Conservation (phyloP, 2,329 filamentous ascomycete species). For the Xylogone sp. region DNA sequence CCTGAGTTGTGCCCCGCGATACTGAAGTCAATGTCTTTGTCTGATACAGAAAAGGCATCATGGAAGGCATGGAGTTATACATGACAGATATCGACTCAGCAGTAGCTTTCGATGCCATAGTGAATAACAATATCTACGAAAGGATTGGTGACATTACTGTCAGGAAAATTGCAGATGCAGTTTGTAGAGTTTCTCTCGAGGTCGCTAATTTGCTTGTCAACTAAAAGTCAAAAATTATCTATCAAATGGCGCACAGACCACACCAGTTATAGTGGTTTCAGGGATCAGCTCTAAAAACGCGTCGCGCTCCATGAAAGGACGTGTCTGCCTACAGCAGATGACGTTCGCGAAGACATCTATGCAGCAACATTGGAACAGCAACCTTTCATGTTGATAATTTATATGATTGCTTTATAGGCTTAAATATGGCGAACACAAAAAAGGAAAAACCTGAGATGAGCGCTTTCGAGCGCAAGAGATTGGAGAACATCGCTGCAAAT, state of each 20-base stretch:
- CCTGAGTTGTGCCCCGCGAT: conserved; percentile 6
- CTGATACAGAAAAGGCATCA: conserved; percentile 69
- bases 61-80: background rate
- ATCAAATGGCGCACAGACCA: background rate
- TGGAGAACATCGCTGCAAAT: conserved; percentile 84
- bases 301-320: background rate
- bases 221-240: background rate
- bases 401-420: conserved; percentile 2
- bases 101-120: conserved; percentile 8
- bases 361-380: background rate
- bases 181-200: too few relatives aligned
- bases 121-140: background rate
- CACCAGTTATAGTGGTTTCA: background rate
- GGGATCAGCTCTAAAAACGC: background rate
- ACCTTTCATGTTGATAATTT: background rate
- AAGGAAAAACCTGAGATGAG: conserved; percentile 56
- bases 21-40: conserved; percentile 53
- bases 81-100: conserved; percentile 6
- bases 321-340: background rate
- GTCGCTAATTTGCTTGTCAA: too few relatives aligned
- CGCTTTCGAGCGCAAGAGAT: conserved; percentile 80
- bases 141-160: background rate
- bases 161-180: background rate
- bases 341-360: background rate
- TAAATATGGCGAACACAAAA: conserved; percentile 41